Conservation (phyloP, 257 asterid genomes). For the Lithospermum erythrorhizon region DNA sequence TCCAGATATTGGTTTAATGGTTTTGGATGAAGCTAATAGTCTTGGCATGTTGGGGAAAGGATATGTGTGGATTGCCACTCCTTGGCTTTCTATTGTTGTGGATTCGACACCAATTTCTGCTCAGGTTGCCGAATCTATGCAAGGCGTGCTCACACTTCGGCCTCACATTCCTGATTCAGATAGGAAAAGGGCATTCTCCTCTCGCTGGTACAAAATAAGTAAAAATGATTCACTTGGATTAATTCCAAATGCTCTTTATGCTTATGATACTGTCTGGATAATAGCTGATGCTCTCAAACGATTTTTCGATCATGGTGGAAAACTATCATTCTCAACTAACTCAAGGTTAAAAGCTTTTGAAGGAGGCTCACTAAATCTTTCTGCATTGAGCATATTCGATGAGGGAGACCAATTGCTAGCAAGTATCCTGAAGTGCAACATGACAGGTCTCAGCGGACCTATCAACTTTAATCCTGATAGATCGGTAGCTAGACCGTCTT, state of each 20-base stretch:
- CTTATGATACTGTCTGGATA: conserved; percentile 27
- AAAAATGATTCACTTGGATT: conserved; percentile 3
- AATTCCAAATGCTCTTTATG: conserved; percentile 22
- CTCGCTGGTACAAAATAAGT: conserved; percentile 18
- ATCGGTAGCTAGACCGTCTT: conserved; percentile 14
- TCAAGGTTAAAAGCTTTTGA: conserved; percentile 7
- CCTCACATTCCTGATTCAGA: conserved; percentile 18
- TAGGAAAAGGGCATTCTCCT: conserved; percentile 11
- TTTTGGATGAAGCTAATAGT: conserved; percentile 9
- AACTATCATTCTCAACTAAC: conserved; percentile 15
- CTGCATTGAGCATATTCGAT: conserved; percentile 14
- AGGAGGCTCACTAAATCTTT: conserved; percentile 7
- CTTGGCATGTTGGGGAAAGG: conserved; percentile 16
- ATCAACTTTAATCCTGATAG: conserved; percentile 13
- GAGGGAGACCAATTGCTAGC: conserved; percentile 15
- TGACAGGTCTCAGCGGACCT: conserved; percentile 15
- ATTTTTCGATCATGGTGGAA: conserved; percentile 16
- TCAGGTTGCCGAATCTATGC: conserved; percentile 1
- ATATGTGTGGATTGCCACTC: conserved; percentile 21
- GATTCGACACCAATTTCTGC: conserved; percentile 10
- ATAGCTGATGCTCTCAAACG: conserved; percentile 17
- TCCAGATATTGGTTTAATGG: conserved; percentile 1
- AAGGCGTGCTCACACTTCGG: conserved; percentile 18
- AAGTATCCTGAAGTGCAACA: conserved; percentile 7
- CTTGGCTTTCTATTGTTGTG: conserved; percentile 22